These are phyloP conservation scores for Jatropha podagrica DNA, from an alignment of 441 rosid genomes.

Conservation along the genomic window DNA sequence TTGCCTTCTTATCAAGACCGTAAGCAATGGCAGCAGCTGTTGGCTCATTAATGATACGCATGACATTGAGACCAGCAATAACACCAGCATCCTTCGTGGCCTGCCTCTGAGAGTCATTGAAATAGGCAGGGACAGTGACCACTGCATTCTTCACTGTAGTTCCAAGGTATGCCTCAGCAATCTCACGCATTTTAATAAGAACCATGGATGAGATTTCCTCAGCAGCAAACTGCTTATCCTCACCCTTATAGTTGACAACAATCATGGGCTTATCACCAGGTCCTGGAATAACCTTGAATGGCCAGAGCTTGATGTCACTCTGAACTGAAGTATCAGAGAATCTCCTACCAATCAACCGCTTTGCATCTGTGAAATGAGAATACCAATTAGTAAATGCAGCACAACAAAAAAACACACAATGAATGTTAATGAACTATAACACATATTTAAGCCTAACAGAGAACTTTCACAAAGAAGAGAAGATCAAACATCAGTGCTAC, in stretches of 20 bases:
- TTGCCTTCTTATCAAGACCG: slow-evolving; percentile 65
- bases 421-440: too few relatives aligned
- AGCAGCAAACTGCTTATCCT: slow-evolving; percentile 50
- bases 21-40: slow-evolving; percentile 76
- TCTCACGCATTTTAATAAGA: slow-evolving; percentile 64
- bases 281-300: slow-evolving; percentile 63
- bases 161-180: slow-evolving; percentile 69
- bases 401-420: too few relatives aligned
- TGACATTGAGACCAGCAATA: slow-evolving; percentile 62
- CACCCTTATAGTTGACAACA: background rate
- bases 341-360: slow-evolving; percentile 72
- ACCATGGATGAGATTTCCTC: slow-evolving; percentile 65
- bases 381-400: too few relatives aligned
- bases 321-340: slow-evolving; percentile 53
- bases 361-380: slow-evolving; percentile 47
- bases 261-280: slow-evolving; percentile 76
- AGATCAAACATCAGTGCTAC: too few relatives aligned
- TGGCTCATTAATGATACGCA: slow-evolving; percentile 69
- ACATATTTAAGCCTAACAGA: too few relatives aligned
- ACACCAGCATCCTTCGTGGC: slow-evolving; percentile 72
- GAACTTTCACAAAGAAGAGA: too few relatives aligned
- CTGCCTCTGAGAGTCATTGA: slow-evolving; percentile 70
- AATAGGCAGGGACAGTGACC: slow-evolving; percentile 66
- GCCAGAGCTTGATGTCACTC: slow-evolving; percentile 62
- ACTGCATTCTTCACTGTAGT: slow-evolving; percentile 56